phyloP scores from a whole-genome alignment of 148 eudicot species.

The Euryodendron excelsum region DNA sequence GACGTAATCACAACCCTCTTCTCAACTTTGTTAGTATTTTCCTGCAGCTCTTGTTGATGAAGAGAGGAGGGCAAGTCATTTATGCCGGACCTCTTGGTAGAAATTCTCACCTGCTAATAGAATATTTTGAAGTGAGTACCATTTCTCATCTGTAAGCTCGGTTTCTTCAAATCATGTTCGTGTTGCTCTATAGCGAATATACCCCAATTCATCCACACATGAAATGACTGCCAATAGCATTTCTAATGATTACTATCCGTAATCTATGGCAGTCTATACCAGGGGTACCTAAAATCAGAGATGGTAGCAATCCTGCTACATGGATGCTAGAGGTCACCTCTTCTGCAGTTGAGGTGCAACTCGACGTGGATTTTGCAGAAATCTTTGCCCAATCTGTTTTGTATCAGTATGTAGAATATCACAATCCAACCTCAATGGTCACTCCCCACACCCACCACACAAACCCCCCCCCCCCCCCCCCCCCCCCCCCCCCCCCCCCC shows the following conservation, averaged over 20 bases:
- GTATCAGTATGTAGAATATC: conserved; percentile 24
- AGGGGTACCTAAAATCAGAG: conserved; percentile 41
- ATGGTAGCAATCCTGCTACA: conserved; percentile 55
- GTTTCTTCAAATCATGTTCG: too few species aligned
- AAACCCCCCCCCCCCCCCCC: too few species aligned
- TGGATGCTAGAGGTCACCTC: conserved; percentile 57
- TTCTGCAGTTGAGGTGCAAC: conserved; percentile 36
- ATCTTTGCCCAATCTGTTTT: conserved; percentile 37
- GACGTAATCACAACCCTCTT: neutral
- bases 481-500: too few species aligned
- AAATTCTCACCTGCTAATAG: conserved; percentile 35
- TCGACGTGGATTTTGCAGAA: conserved; percentile 48
- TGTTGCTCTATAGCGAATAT: too few species aligned
- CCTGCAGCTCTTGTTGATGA: conserved; percentile 46
- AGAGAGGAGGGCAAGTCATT: conserved; percentile 52
- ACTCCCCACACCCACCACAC: neutral
- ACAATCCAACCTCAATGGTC: neutral
- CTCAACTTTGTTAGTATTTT: neutral
- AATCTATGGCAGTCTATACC: conserved; percentile 26
- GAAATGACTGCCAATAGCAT: neutral
- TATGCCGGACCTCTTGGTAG: conserved; percentile 48
- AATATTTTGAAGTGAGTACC: conserved; percentile 43
- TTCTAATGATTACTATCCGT: neutral
- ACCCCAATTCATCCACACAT: too few species aligned
- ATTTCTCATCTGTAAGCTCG: neutral